Base-by-base conservation (phyloP, 306 rosid species). In the Citrullus mucosospermus region DNA sequence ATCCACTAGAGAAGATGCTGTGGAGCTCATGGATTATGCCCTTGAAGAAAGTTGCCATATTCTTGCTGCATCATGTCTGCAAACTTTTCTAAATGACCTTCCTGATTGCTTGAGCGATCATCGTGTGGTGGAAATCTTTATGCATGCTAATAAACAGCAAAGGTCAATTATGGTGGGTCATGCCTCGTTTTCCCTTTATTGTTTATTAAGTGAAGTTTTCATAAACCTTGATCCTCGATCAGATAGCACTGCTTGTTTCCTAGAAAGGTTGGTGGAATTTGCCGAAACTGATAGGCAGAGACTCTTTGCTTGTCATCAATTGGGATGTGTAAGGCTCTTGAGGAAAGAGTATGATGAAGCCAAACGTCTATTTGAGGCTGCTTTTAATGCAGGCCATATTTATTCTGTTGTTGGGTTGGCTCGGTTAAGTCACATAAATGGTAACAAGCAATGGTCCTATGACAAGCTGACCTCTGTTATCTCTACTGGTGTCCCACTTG, bases 61-160 rank as follows among this genome's bases (percentile, higher is more conserved):
- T 78, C 95, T 93, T 72, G 95, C 93, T 20, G 92, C 91, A 9
- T 83, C 98, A 14, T 91, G 98, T 80, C 85, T 93, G 84, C 98
- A 93, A 87, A 82, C 87, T 32, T 85, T 93, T 83, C 85, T 93
- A 76, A 85, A 90, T 15, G 92, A 93, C 76, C 90, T 93, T 75
- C 96, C 92, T 34, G 80, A 82, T 79, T 90, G 93, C 80, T 85
- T 93, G 83, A 84, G 85, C 62, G 97, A 93, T 73, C 57, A 81
- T 60, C 85, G 82, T 70, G 91, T 93, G 63, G 91, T 86, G 44
- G 91, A 88, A 53, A 85, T 91, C 79, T 90, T 93, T 83, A 82
- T 81, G 80, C 77, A 83, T 76, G 90, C 97, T 70, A 84, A 86
- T 83, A 84, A 79, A 82, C 83, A 90, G 76, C 91, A 82, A 66